Evolutionary conservation across 2,329 filamentous ascomycete species (phyloP), one percentile per base, ranked within the genome.

Genomic region (Parastagonospora avenae): DNA sequence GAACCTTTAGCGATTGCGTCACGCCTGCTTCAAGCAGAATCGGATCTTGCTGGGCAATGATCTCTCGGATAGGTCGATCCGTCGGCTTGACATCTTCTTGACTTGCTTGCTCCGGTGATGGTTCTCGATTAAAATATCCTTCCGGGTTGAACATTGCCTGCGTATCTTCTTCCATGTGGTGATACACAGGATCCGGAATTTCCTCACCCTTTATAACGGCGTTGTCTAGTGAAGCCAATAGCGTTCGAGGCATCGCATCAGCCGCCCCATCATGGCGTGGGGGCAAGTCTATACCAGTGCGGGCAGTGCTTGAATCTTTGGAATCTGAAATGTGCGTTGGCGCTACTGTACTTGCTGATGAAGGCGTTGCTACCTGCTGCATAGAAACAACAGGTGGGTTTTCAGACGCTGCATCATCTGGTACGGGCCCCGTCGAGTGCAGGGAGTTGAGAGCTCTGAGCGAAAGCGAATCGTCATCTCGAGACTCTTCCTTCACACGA

Each of bases 21-120:
- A 79, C 75, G 12, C 71, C 73, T 9, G 69, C 63, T 51, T 79
- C 77, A 1, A 79, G 63, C 10, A 73, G 60, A 27, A 72, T 62
- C 0, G 71, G 64, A 2, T 63, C 50, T 2, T 64, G 52, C 10
- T 72, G 63, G 4, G 65, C 60, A 4, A 74, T 63, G 11, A 79
- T 57, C 27, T 63, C 50, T 35, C 69, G 64, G 14, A 79, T 62
- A 46, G 36, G 49, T 3, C 38, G 54, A 39, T 66, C 51, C 1
- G 48, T 42, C 2, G 58, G 42, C 32, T 31, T 46, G 4, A 33
- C 14, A 12, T 52, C 43, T 28, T 50, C 32, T 16, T 59, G 42
- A 8, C 41, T 30, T 2, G 55, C 47, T 9, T n/a, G 30, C 4
- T 55, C 50, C 28, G 37, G 52, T 8, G 58, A 60, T 2, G 27